These are phyloP conservation scores for Thymus quinquecostatus DNA, from an alignment of 257 asterid genomes.

Conservation along the genomic window DNA sequence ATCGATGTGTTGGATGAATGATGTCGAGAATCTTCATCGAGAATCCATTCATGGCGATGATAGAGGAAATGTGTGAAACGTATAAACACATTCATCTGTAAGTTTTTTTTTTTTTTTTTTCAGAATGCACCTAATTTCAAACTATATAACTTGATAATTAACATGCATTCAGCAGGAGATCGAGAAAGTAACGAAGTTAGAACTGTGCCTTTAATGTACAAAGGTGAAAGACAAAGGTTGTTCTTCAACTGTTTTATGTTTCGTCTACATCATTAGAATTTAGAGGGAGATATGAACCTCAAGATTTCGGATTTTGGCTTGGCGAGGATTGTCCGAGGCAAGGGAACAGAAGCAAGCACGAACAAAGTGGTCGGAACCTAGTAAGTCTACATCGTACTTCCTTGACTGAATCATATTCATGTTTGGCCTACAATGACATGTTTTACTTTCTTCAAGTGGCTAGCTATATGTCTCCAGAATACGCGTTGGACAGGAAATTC, in stretches of 20 bases:
- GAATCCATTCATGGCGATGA: neutral
- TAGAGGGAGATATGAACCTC: constrained; percentile 47
- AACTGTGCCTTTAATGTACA: too few species aligned
- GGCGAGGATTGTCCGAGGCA: constrained; percentile 43
- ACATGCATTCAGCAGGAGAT: too few species aligned
- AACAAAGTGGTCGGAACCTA: constrained; percentile 42
- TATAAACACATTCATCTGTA: too few species aligned
- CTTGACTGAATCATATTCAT: neutral
- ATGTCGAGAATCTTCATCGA: constrained; percentile 28
- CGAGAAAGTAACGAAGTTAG: too few species aligned
- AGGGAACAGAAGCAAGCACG: constrained; percentile 37
- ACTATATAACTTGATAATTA: too few species aligned
- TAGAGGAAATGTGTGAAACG: too few species aligned
- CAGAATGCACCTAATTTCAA: too few species aligned
- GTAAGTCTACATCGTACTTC: constrained; percentile 32
- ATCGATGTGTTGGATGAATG: constrained; percentile 11
- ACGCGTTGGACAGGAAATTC: constrained; percentile 40
- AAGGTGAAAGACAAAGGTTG: too few species aligned
- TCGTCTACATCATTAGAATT: constrained; percentile 7
- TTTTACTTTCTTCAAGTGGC: constrained; percentile 34
- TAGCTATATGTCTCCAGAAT: constrained; percentile 43
- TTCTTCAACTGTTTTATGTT: too few species aligned
- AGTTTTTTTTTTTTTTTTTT: too few species aligned
- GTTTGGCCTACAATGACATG: neutral
- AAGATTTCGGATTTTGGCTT: constrained; percentile 51